These are phyloP conservation scores for Magnolia officinalis DNA, from an alignment of 164 flowering plant genomes.

Conservation along the genomic window DNA sequence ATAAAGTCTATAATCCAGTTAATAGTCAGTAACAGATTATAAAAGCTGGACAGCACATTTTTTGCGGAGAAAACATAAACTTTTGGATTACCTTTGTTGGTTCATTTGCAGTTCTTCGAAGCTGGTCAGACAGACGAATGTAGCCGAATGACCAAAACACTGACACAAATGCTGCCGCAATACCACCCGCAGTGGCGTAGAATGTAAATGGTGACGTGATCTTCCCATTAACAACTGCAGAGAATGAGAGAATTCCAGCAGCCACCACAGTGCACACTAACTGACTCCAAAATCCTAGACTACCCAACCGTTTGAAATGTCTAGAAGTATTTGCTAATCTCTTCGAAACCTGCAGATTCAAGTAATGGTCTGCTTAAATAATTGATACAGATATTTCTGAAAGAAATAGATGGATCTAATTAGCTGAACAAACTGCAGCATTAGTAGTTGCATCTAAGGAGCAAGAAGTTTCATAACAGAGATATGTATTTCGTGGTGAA, in stretches of 20 bases:
- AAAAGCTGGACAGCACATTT: too few species aligned
- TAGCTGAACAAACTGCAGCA: neutral
- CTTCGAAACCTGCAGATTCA: constrained; percentile 65
- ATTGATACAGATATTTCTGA: neutral
- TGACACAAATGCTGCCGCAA: constrained; percentile 88
- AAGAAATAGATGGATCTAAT: neutral
- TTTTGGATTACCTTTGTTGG: constrained; percentile 77
- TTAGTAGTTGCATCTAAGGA: neutral
- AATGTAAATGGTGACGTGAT: constrained; percentile 80
- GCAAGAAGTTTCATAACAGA: neutral
- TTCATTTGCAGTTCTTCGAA: constrained; percentile 69
- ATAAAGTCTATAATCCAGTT: too few species aligned
- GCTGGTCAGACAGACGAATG: constrained; percentile 77
- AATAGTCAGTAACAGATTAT: too few species aligned
- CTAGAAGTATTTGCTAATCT: constrained; percentile 82
- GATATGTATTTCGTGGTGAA: neutral
- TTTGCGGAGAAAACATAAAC: neutral
- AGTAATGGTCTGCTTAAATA: constrained; percentile 3
- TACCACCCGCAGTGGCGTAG: constrained; percentile 83
- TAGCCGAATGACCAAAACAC: constrained; percentile 97
- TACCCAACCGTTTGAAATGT: constrained; percentile 82
- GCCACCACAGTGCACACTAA: constrained; percentile 77
- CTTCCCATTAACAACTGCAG: constrained; percentile 72
- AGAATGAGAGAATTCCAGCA: constrained; percentile 91
- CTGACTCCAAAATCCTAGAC: constrained; percentile 95